Conservation (phyloP, 176 grass and related monocot genomes). For the Cenchrus fungigraminus region DNA sequence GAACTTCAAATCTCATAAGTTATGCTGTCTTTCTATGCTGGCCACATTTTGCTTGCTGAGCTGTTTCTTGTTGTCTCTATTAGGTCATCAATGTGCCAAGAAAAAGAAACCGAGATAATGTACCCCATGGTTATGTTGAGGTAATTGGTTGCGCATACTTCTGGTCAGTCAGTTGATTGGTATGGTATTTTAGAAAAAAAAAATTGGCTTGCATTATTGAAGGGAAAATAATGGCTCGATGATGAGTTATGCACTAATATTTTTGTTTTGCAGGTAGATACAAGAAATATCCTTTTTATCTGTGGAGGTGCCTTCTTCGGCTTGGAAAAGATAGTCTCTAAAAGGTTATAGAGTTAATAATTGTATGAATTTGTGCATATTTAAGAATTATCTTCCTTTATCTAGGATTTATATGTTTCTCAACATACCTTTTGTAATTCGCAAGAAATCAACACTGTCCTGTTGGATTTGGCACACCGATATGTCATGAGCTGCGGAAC, state of each 20-base stretch:
- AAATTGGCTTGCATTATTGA: not conserved
- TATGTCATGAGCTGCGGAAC: constrained; percentile 40
- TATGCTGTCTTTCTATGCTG: not conserved
- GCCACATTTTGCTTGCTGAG: not conserved
- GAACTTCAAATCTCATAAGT: not conserved
- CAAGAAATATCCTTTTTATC: constrained; percentile 78
- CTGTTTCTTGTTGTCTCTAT: constrained; percentile 12
- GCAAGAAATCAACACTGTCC: constrained; percentile 51
- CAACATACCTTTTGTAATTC: constrained; percentile 30
- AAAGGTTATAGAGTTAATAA: constrained; percentile 53
- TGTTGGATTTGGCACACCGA: constrained; percentile 65
- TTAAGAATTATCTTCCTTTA: constrained; percentile 25
- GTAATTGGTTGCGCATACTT: constrained; percentile 32
- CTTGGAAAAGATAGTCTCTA: constrained; percentile 67
- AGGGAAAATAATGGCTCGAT: not conserved
- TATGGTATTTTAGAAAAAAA: not conserved
- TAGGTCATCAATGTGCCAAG: constrained; percentile 74
- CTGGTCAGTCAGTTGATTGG: not conserved
- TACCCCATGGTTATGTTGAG: constrained; percentile 46
- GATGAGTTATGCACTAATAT: constrained; percentile 2
- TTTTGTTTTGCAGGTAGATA: constrained; percentile 70
- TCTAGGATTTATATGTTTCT: constrained; percentile 11
- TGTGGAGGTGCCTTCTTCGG: constrained; percentile 79
- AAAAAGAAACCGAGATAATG: constrained; percentile 57
- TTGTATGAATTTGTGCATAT: constrained; percentile 14